A percentile compares a stretch with the other conserved stretches of the same genome.
These are phyloP conservation scores for Chrysosporium keratinophilum DNA, from an alignment of 2,329 filamentous ascomycete genomes.

Conservation along the genomic window DNA sequence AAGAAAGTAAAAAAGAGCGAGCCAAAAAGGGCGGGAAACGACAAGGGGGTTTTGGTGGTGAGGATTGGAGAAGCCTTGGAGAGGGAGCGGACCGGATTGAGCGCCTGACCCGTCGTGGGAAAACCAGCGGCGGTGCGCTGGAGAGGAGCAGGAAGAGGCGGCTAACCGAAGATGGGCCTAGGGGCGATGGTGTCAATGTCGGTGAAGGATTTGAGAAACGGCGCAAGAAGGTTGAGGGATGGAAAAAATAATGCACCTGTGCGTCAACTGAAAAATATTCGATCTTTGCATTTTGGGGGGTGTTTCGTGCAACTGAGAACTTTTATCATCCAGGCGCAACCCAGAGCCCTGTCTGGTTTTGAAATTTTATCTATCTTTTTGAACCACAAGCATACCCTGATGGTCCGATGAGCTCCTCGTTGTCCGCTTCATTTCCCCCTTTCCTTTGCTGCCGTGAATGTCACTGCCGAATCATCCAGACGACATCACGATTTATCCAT, in stretches of 20 bases:
- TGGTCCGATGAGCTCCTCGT: too few relatives aligned
- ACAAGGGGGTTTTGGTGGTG: constrained; percentile 65
- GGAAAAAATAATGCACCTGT: constrained; percentile 26
- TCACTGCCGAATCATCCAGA: too few relatives aligned
- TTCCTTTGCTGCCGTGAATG: too few relatives aligned
- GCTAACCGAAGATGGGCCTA: constrained; percentile 59
- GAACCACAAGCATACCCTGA: too few relatives aligned
- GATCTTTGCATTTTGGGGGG: too few relatives aligned
- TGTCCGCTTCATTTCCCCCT: too few relatives aligned
- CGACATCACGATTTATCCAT: too few relatives aligned
- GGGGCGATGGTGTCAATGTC: constrained; percentile 50
- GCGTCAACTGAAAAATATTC: too few relatives aligned
- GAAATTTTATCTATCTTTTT: too few relatives aligned
- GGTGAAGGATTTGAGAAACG: constrained; percentile 50
- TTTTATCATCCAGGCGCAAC: too few relatives aligned
- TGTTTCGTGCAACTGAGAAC: too few relatives aligned
- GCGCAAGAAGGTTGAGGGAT: constrained; percentile 36
- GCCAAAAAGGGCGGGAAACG: constrained; percentile 47
- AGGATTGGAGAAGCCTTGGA: constrained; percentile 81
- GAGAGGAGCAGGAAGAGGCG: constrained; percentile 81
- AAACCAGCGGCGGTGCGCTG: constrained; percentile 46
- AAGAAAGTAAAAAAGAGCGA: constrained; percentile 75
- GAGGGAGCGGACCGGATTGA: constrained; percentile 81
- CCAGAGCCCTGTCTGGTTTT: too few relatives aligned
- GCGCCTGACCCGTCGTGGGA: constrained; percentile 62